Conservation (phyloP, 1,284 basidiomycete species). For the Melampsora larici-populina region DNA sequence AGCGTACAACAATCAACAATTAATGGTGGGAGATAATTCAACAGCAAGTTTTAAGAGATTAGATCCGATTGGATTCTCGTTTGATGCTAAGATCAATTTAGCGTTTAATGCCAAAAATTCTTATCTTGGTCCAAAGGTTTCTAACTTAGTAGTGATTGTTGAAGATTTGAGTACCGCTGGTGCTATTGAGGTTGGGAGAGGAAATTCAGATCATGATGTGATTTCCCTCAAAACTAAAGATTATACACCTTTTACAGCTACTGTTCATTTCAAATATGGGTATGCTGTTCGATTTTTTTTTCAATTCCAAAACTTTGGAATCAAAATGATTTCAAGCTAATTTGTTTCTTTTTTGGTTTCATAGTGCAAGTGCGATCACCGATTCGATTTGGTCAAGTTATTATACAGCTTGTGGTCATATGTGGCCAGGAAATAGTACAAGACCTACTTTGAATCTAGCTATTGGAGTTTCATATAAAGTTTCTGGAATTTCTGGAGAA, state of each 20-base stretch:
- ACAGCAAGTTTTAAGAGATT: conserved; percentile 5
- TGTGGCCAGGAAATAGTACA: conserved; percentile 31
- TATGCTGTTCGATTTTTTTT: neutral
- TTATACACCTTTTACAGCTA: conserved; percentile 21
- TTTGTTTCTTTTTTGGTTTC: neutral
- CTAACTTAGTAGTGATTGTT: neutral
- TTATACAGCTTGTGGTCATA: conserved; percentile 31
- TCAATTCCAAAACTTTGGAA: neutral
- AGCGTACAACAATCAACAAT: conserved; percentile 32
- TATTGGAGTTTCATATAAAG: conserved; percentile 4
- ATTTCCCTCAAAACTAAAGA: conserved; percentile 10
- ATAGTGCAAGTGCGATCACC: conserved; percentile 8
- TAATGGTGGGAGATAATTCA: conserved; percentile 14
- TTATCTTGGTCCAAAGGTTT: conserved; percentile 1
- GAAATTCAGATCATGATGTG: neutral
- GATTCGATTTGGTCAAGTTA: conserved; percentile 25
- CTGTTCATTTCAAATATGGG: conserved; percentile 21
- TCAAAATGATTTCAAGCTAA: neutral
- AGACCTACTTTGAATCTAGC: conserved; percentile 19
- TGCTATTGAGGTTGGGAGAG: conserved; percentile 21
- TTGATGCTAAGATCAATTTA: conserved; percentile 18
- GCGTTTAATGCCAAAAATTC: conserved; percentile 14
- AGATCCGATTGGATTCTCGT: conserved; percentile 22
- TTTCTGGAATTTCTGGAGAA: neutral
- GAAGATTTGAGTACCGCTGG: conserved; percentile 11